Evolutionary conservation across 108 stramenopile genomes (phyloP), one percentile per base, ranked within the genome.

Genomic region (Nannochloropsis gaditana): DNA sequence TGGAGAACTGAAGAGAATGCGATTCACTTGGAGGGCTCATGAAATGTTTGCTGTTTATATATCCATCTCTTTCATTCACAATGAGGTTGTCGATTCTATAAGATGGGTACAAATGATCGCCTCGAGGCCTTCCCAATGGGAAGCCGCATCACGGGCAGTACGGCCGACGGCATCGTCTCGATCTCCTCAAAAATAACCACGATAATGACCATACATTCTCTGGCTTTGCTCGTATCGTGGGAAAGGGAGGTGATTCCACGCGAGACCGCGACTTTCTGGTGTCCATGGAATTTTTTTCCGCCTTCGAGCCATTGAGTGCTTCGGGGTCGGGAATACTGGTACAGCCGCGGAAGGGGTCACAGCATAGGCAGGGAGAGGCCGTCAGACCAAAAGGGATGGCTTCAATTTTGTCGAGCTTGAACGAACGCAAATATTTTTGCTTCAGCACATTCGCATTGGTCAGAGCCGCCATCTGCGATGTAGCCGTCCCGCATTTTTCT

Each of bases 401-500:
- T 73, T 15, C 59, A 1, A 73, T 73, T 73, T n/a, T n/a, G 15
- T n/a, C 15, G n/a, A 73, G 59, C 59, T n/a, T 73, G 59, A 0
- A 73, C 59, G 59, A 73, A 73, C 59, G 59, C 19, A 6, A 15
- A 15, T 73, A 73, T n/a, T 73, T 86, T 10, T 21, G 42, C 2
- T 50, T 82, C 42, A 83, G 83, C 73, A 17, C 79, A 10, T 73
- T 45, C 31, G 79, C 86, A 15, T 82, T 86, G 11, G 83, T 83
- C 43, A 73, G 82, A 21, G 86, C 86, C 9, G 86, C 86, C n/a
- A 21, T 42, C 19, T 87, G 83, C 21, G 83, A 87, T 45, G 80
- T 87, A 15, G 83, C 86, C 19, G 83, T 87, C 6, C 86, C 86
- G 11, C 86, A 87, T 45, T 87, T 47, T 45, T 80, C 80, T 15